phyloP scores from a whole-genome alignment of 306 rosid genomes.

The Acacia acuminata region DNA sequence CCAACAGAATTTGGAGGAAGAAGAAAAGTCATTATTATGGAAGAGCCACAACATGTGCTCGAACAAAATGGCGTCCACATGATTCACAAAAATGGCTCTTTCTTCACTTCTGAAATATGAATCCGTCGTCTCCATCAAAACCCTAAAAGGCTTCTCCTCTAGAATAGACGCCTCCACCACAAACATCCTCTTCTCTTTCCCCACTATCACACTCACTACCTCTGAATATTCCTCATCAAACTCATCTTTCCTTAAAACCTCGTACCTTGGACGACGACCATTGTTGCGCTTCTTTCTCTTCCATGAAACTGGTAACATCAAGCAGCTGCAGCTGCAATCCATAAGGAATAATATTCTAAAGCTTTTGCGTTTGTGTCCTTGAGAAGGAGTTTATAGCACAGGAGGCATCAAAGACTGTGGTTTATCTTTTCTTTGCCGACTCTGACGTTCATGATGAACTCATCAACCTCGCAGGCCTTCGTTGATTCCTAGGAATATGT shows the following conservation, averaged over 20 bases:
- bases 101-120: neutral
- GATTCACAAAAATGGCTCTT: neutral
- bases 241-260: neutral
- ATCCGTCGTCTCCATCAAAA: neutral
- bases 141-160: neutral
- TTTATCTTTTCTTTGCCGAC: neutral
- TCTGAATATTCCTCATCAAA: neutral
- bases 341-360: neutral
- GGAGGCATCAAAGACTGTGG: neutral
- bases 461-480: neutral
- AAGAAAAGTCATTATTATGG: neutral
- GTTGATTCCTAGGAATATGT: neutral
- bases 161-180: neutral
- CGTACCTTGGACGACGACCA: neutral
- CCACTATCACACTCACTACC: neutral
- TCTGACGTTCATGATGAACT: neutral
- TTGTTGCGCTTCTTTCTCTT: neutral
- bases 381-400: neutral
- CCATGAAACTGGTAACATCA: neutral
- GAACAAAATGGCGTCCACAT: neutral
- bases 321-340: neutral
- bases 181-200: neutral
- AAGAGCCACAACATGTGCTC: constrained; percentile 7
- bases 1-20: neutral
- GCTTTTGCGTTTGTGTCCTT: neutral